phyloP scores from a whole-genome alignment of 495 filamentous ascomycete genomes.

The Podospora pseudoanserina region DNA sequence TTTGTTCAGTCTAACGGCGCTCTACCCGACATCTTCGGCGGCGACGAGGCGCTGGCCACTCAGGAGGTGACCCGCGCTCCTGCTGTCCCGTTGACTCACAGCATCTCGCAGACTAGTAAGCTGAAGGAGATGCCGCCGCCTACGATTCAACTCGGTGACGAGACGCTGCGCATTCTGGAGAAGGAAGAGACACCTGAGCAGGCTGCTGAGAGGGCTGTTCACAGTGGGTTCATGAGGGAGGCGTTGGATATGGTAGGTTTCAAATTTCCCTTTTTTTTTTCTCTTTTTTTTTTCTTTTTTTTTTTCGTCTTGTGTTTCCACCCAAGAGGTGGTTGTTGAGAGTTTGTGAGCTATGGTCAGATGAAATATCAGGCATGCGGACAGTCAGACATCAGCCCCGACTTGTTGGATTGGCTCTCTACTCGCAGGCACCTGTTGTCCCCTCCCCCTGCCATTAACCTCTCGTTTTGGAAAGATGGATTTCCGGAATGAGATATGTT shows the following conservation, averaged over 20 bases:
- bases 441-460: background rate
- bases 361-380: background rate
- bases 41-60: background rate
- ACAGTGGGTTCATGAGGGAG: slow-evolving; percentile 65
- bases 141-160: slow-evolving; percentile 13
- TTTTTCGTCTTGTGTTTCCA: background rate
- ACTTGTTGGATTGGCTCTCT: background rate
- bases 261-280: background rate
- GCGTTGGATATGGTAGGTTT: slow-evolving; percentile 62
- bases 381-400: background rate
- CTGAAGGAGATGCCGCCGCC: slow-evolving; percentile 22
- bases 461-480: background rate
- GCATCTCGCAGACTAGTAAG: slow-evolving; percentile 29
- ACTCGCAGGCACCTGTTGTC: background rate
- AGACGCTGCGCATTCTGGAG: slow-evolving; percentile 10
- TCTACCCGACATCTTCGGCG: background rate
- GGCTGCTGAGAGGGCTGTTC: slow-evolving; percentile 36
- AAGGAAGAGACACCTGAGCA: slow-evolving; percentile 28
- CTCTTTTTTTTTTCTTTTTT: background rate
- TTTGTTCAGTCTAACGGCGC: background rate
- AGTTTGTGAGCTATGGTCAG: background rate
- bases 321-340: background rate
- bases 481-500: slow-evolving; percentile 4
- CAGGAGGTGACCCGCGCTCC: slow-evolving; percentile 19
- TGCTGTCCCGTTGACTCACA: slow-evolving; percentile 19